These are phyloP conservation scores for Botrytis galanthina DNA, from an alignment of 2,329 filamentous ascomycete genomes.

Conservation along the genomic window DNA sequence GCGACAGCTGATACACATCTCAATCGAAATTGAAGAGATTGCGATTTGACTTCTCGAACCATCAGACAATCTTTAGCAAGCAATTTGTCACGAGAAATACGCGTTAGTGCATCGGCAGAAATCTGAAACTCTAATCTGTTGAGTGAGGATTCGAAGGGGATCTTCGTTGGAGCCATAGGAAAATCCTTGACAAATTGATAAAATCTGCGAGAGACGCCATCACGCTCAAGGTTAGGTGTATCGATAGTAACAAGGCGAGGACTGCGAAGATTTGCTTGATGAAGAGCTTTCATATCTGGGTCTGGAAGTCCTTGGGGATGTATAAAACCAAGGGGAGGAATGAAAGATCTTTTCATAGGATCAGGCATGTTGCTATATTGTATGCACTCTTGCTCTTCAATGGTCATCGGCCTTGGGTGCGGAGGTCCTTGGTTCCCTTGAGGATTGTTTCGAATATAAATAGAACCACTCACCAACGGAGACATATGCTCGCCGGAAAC, in stretches of 20 bases:
- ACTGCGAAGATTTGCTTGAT: conserved; percentile 57
- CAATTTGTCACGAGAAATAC: conserved; percentile 32
- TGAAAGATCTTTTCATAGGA: conserved; percentile 31
- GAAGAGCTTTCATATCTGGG: conserved; percentile 50
- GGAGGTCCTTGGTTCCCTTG: neutral
- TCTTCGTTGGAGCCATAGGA: conserved; percentile 45
- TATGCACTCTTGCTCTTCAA: conserved; percentile 39
- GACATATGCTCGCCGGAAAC: conserved; percentile 1
- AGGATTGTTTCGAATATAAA: neutral
- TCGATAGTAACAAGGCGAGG: conserved; percentile 43
- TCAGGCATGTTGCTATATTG: conserved; percentile 22
- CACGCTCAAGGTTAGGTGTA: conserved; percentile 30
- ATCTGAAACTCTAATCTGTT: conserved; percentile 41
- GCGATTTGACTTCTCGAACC: conserved; percentile 44
- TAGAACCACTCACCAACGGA: neutral
- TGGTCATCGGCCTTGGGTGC: neutral
- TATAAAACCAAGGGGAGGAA: conserved; percentile 40
- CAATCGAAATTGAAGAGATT: conserved; percentile 63
- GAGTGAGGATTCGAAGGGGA: conserved; percentile 33
- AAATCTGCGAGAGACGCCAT: conserved; percentile 30
- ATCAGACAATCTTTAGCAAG: conserved; percentile 30
- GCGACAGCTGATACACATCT: conserved; percentile 55
- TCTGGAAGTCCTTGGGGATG: conserved; percentile 44
- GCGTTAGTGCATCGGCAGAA: conserved; percentile 23
- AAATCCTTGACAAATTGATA: conserved; percentile 60